Evolutionary conservation across 495 filamentous ascomycete species (phyloP).

Genomic region (Apodospora peruviana): DNA sequence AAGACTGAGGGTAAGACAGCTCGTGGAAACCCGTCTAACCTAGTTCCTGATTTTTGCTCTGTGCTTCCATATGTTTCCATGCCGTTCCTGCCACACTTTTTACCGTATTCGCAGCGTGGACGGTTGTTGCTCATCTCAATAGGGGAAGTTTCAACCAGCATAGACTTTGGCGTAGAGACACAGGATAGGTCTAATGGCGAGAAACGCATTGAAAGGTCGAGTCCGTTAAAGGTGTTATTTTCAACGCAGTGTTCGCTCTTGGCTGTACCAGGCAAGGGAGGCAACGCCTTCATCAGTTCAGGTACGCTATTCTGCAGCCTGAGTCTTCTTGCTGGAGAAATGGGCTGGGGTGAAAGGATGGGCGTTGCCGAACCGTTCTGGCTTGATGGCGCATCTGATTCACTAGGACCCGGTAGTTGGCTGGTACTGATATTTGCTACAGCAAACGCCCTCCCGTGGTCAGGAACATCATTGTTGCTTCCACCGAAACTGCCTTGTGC

Average conservation of each 20-base stretch:
- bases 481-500: neutral
- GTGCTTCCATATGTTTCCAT: neutral
- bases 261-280: conserved; percentile 29
- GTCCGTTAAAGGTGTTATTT: neutral
- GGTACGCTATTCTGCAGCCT: conserved; percentile 46
- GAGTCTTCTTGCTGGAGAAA: conserved; percentile 40
- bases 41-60: neutral
- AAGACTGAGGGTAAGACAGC: too few relatives aligned
- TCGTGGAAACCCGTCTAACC: neutral
- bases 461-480: neutral
- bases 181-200: conserved; percentile 3
- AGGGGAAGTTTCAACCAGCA: neutral
- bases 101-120: neutral
- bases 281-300: conserved; percentile 46
- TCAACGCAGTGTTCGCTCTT: conserved; percentile 8
- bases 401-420: neutral
- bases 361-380: conserved; percentile 7
- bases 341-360: conserved; percentile 40
- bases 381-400: neutral
- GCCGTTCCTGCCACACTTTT: neutral
- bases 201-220: neutral
- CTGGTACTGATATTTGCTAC: conserved; percentile 5
- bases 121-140: neutral
- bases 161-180: neutral
- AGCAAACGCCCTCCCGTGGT: conserved; percentile 8